Conservation (phyloP, 306 rosid species). For the Citrullus mucosospermus region DNA sequence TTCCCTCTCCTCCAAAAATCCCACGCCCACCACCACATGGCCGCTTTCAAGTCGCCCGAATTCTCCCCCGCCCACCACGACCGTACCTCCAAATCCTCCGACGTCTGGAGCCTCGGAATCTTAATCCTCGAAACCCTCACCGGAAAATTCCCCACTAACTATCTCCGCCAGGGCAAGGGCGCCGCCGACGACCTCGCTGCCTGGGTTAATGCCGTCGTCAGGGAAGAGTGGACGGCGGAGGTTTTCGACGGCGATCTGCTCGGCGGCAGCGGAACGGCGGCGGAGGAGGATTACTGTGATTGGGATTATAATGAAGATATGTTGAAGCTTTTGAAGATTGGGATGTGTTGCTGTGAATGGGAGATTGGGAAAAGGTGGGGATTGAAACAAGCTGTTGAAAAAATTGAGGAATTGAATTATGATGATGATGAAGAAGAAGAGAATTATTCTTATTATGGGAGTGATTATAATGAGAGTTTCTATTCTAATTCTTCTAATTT, state of each 20-base stretch:
- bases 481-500: neutral
- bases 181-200: slow-evolving; percentile 37
- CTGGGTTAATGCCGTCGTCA: slow-evolving; percentile 49
- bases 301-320: slow-evolving; percentile 26
- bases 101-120: slow-evolving; percentile 89
- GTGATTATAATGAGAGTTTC: slow-evolving; percentile 12
- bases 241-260: slow-evolving; percentile 53
- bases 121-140: slow-evolving; percentile 56
- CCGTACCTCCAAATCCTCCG: slow-evolving; percentile 66
- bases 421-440: slow-evolving; percentile 17
- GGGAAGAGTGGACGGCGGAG: slow-evolving; percentile 40
- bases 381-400: slow-evolving; percentile 45
- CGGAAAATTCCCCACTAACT: slow-evolving; percentile 45
- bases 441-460: slow-evolving; percentile 12
- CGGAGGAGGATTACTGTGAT: neutral
- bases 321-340: slow-evolving; percentile 62
- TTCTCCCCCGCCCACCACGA: slow-evolving; percentile 28
- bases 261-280: neutral
- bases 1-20: slow-evolving; percentile 25
- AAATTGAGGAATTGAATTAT: slow-evolving; percentile 32
- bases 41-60: slow-evolving; percentile 68
- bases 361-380: slow-evolving; percentile 60
- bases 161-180: slow-evolving; percentile 47
- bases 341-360: slow-evolving; percentile 52
- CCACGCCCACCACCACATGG: slow-evolving; percentile 48